Evolutionary conservation across 352 stramenopile genomes (phyloP).

Genomic region (Pythium apleroticum): DNA sequence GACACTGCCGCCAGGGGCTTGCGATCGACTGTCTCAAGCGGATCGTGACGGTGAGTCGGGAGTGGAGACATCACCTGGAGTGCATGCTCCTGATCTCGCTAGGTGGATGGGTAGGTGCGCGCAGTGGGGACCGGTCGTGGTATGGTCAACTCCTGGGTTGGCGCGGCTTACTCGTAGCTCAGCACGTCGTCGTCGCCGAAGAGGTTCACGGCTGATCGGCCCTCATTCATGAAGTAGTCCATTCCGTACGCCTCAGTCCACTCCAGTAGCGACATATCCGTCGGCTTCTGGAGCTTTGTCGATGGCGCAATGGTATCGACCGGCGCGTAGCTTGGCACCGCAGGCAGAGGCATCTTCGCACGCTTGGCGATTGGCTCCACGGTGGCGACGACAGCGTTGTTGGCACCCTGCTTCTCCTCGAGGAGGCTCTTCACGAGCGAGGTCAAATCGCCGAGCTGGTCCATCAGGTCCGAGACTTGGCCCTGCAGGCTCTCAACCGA

Average conservation of each 20-base stretch:
- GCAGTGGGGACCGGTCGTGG: neutral
- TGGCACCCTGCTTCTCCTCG: slow-evolving; percentile 43
- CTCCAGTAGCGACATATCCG: slow-evolving; percentile 72
- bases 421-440: slow-evolving; percentile 71
- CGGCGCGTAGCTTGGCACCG: slow-evolving; percentile 19
- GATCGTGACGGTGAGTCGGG: neutral
- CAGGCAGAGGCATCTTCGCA: slow-evolving; percentile 28
- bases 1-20: neutral
- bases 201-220: slow-evolving; percentile 42
- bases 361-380: slow-evolving; percentile 45
- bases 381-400: neutral
- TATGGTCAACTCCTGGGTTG: neutral
- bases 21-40: neutral
- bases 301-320: slow-evolving; percentile 34
- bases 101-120: neutral
- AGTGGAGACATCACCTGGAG: neutral
- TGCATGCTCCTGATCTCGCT: neutral
- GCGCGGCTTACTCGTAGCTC: slow-evolving; percentile 44
- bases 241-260: slow-evolving; percentile 81
- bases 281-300: slow-evolving; percentile 48
- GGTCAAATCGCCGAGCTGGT: slow-evolving; percentile 70
- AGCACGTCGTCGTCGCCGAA: slow-evolving; percentile 50
- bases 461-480: slow-evolving; percentile 79
- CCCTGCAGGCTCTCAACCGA: slow-evolving; percentile 71
- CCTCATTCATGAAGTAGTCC: slow-evolving; percentile 77